phyloP scores from a whole-genome alignment of 805 yeast species.

The Schwanniomyces yamadae region DNA sequence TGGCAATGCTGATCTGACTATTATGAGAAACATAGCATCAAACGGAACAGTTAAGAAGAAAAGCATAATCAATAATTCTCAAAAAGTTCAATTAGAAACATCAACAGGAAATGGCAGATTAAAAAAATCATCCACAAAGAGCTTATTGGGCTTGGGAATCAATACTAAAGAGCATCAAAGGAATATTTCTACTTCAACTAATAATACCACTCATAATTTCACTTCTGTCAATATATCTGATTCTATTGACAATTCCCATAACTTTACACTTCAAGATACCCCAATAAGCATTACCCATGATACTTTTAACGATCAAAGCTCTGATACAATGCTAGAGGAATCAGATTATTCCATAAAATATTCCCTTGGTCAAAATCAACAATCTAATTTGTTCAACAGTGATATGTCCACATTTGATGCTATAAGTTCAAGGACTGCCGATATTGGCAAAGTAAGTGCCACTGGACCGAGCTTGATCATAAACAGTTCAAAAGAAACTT shows the following conservation, averaged over 20 bases:
- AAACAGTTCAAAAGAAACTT: conserved; percentile 26
- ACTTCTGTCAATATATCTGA: conserved; percentile 19
- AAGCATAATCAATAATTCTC: neutral
- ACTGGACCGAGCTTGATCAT: conserved; percentile 24
- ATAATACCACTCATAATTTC: conserved; percentile 9
- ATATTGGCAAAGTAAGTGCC: conserved; percentile 24
- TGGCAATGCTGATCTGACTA: conserved; percentile 8
- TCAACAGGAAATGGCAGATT: conserved; percentile 15
- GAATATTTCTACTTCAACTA: neutral
- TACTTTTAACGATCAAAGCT: no score
- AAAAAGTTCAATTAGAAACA: neutral
- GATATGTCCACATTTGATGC: conserved; percentile 27
- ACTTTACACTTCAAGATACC: conserved; percentile 18
- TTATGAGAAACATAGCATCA: conserved; percentile 5
- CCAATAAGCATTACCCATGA: conserved; percentile 18
- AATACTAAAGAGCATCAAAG: conserved; percentile 4
- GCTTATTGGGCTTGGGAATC: conserved; percentile 31
- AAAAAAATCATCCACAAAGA: conserved; percentile 21
- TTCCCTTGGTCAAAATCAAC: conserved; percentile 8
- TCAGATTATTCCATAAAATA: conserved; percentile 1
- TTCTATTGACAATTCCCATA: conserved; percentile 8
- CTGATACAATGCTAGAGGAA: conserved; percentile 20
- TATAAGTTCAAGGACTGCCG: conserved; percentile 28
- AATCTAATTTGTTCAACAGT: conserved; percentile 15
- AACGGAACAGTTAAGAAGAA: conserved; percentile 13